Evolutionary conservation across 176 grass and related monocot species (phyloP), one percentile per base, ranked within the genome.

Genomic region (Pharus latifolius): DNA sequence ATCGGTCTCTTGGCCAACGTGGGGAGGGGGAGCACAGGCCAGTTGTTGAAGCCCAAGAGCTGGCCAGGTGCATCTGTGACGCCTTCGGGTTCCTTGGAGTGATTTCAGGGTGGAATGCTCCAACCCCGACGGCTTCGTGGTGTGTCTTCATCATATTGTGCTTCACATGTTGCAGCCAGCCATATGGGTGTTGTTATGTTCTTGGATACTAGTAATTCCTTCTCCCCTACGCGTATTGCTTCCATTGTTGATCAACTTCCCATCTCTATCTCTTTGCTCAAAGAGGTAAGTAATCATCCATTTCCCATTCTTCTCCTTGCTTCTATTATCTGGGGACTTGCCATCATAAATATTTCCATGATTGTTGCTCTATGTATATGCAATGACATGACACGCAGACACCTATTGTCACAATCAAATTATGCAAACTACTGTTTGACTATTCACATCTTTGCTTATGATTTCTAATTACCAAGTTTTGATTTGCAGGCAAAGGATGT

Each of bases 181-280:
- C 47, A 85, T 33, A 67, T 84, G 69, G 84, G 84, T 58, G 27
- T 0, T 3, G 78, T 94, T 81, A 71, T 98, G 55, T 91, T 88
- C 77, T 81, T 98, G 72, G 95, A 98, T 78, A 88, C 90, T 75
- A 78, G 80, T 49, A 98, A 93, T 74, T 91, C 95, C 10, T 98
- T 94, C 86, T 93, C 90, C 25, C 67, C 90, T 53, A 78, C 54
- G 8, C 72, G 84, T 23, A 70, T 93, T 57, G 79, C 73, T 64
- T 26, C 18, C 23, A 88, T 88, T 44, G 25, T 91, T 78, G 63
- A 83, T 83, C 74, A 83, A 61, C 18, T 78, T 10, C 51, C 45
- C 27, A 10, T 31, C 59, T n/a, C n/a, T n/a, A n/a, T n/a, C n/a
- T 63, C 54, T 51, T 56, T 76, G 22, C 30, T 48, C 28, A 56